Evolutionary conservation across 2,329 filamentous ascomycete genomes (phyloP), one percentile per base, ranked within the genome.

Genomic region (Colletotrichum sp.): DNA sequence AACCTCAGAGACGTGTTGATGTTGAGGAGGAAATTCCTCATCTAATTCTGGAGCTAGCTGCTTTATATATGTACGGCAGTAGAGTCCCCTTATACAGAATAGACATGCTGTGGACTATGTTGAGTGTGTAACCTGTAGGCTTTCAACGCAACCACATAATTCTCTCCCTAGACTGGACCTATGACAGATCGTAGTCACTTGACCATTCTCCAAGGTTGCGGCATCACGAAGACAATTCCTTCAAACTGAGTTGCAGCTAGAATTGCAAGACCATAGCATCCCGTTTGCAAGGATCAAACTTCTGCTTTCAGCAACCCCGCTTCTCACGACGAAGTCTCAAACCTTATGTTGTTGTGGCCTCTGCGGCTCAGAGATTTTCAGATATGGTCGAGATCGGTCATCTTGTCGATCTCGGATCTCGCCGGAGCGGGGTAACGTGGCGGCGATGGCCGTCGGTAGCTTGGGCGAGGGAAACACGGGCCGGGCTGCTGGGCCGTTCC

Each of bases 11-110:
- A 16, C 0, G 34, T 38, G 1, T 0, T 38, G 34, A 16, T 36
- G 34, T 0, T 4, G 0, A 36, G 34, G 34, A 36, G 1, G 2
- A 16, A 0, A 36, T 36, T 36, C 7, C 0, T 8, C 7, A 36
- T 36, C 15, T 16, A 36, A 0, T 16, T 38, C 34, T 38, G 34
- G 16, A 8, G 34, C 34, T 38, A 0, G 34, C 15, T 0, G 15
- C 15, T 8, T 36, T 36, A 16, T 36, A 36, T 36, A 36, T 36
- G 5, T 15, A 15, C 6, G 34, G 13, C 12, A 13, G 32, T 15
- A 34, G 6, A 15, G 12, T 6, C 12, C 5, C 32, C 6, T 6
- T 15, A 5, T 13, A 3, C 34, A 36, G 34, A 7, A 36, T 34
- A 34, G 13, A 34, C 12, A 34, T 34, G 6, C 6, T 15, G 6